Evolutionary conservation across 1,284 basidiomycete genomes (phyloP).

Genomic region (Leucoagaricus sp.): DNA sequence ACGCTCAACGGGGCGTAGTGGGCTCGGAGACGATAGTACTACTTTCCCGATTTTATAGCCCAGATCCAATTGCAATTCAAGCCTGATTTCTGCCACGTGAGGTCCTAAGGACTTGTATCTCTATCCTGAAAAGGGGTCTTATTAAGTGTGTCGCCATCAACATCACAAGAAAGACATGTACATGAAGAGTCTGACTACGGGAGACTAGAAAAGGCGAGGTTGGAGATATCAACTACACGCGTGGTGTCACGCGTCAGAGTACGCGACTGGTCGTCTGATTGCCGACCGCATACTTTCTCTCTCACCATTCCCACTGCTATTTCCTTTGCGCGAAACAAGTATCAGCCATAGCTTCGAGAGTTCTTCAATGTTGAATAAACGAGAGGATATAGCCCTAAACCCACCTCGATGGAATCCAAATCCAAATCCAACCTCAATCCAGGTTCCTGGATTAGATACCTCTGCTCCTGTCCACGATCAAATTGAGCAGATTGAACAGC

Average conservation of each 20-base stretch:
- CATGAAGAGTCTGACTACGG: too few species aligned
- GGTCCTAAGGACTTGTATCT: too few species aligned
- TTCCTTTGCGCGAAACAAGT: neutral
- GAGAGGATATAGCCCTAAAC: conserved; percentile 43
- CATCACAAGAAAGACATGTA: too few species aligned
- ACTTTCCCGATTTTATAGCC: too few species aligned
- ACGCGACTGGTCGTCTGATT: neutral
- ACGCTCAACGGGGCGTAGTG: neutral
- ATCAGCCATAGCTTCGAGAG: neutral
- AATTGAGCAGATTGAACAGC: conserved; percentile 93
- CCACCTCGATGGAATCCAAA: conserved; percentile 68
- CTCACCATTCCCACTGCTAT: neutral
- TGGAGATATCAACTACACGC: too few species aligned
- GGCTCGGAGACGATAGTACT: too few species aligned
- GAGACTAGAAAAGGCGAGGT: too few species aligned
- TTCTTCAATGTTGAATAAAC: conserved; percentile 26
- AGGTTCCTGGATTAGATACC: conserved; percentile 76
- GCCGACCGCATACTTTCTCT: neutral
- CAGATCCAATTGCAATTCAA: too few species aligned
- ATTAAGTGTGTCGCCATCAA: too few species aligned
- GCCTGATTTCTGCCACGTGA: too few species aligned
- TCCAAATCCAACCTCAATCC: conserved; percentile 60
- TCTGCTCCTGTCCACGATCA: conserved; percentile 77
- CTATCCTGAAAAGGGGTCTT: too few species aligned
- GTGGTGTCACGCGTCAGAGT: conserved; percentile 6